Base-by-base conservation (phyloP, 2,329 filamentous ascomycete species). In the Xylaria sp. region DNA sequence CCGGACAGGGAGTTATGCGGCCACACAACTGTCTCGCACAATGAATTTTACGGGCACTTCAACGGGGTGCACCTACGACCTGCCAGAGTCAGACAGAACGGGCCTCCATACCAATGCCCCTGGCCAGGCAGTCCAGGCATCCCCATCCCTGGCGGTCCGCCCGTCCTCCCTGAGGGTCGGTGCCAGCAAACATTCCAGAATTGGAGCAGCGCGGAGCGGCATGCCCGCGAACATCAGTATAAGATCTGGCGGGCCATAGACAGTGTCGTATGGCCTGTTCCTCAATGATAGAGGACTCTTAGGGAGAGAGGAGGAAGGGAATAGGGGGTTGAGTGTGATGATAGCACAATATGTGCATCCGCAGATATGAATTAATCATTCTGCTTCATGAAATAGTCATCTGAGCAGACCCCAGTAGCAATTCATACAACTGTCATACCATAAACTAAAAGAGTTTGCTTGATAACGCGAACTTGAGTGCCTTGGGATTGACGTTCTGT, bases 181-280 rank as follows among this genome's bases (percentile, higher is more conserved):
- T 59, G 54, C 42, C 20, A 31, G 10, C 17, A 51, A 7, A n/a
- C 9, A 0, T 51, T 57, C 15, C 11, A 49, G 31, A 15, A 13
- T 1, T 1, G 13, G 2, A 17, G 33, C 11, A 38, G 46, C 36
- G 63, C 63, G 0, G 46, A 59, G 0, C 44, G 63, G 2, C 63
- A 65, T 10, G 56, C 63, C 4, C 56, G 63, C 2, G n/a, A 38
- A n/a, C 63, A 65, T 2, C 63, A 65, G 15, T 17, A 65, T 7
- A 46, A 46, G 17, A 44, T 65, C 36, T 65, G 54, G 54, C 13
- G 46, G 1, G 17, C 6, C 2, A 10, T 51, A 5, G 62, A 59
- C 1, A 38, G 38, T 38, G n/a, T 38, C 10, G 20, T 11, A 6
- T 56, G 31, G 42, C 57, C 42, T 23, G 4, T 7, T 15, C 23